Evolutionary conservation across 2,329 filamentous ascomycete species (phyloP), one percentile per base, ranked within the genome.

Genomic region (Microthyrium microscopicum): DNA sequence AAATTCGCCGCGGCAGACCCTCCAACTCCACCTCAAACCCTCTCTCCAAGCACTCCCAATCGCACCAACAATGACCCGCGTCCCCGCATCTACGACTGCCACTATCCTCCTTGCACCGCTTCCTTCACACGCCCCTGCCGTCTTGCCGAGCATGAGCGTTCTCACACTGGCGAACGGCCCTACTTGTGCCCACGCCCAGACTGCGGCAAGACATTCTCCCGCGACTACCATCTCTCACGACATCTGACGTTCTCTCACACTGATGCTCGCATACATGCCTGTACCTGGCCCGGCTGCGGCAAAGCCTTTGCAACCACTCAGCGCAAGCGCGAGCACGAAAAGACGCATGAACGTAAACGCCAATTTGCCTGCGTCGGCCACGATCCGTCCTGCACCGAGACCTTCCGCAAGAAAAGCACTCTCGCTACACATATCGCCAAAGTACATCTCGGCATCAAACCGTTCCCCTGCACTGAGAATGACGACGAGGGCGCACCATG

Each of bases 381-480:
- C 43, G n/a, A n/a, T n/a, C 65, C 68, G 2, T 70, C 68, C 1
- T 93, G 84, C 55, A 67, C 69, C 13, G 70, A 82, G 55, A 73
- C 71, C 15, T 95, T 94, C 53, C 71, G 87, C 40, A 94, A 93
- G 55, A 77, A 83, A 50, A 74, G 83, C 42, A 91, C 84, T 0
- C 64, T 94, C 12, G 73, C 85, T 50, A 75, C 79, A 33, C 87
- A 95, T 50, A 70, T 93, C 41, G 71, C 76, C 34, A 70, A 71
- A 7, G 76, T 74, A 9, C 87, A 95, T 52, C 58, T 87, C 25
- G 62, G 75, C 19, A 56, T 77, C 38, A 71, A 76, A 29, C 73
- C 81, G 0, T 92, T 74, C 46, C 63, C 65, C 4, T 95, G 87
- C 52, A 60, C 62, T 1, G 62, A 76, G 37, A 42, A 65, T n/a